A percentile compares a stretch with the other conserved stretches of the same genome.
These are phyloP conservation scores for Didymella lethalis DNA, from an alignment of 2,329 filamentous ascomycete genomes.

Conservation along the genomic window DNA sequence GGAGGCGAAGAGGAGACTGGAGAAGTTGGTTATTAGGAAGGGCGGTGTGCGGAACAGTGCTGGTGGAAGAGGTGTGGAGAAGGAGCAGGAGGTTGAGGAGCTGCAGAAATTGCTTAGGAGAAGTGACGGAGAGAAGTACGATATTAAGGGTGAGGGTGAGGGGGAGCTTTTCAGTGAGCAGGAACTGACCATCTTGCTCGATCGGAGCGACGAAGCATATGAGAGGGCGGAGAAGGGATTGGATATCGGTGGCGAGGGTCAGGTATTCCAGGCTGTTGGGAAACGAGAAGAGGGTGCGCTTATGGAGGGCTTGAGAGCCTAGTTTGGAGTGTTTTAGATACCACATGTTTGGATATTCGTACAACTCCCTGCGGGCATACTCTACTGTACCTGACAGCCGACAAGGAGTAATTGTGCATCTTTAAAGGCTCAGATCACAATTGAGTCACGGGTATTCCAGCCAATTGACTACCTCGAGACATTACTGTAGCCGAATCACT, in stretches of 20 bases:
- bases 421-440: too few species aligned
- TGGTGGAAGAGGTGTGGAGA: slow-evolving; percentile 56
- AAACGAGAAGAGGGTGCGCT: slow-evolving; percentile 68
- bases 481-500: too few species aligned
- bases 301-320: slow-evolving; percentile 58
- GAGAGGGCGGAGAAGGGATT: slow-evolving; percentile 78
- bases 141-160: slow-evolving; percentile 62
- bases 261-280: slow-evolving; percentile 77
- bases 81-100: slow-evolving; percentile 57
- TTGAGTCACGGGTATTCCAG: too few species aligned
- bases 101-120: slow-evolving; percentile 55
- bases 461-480: too few species aligned
- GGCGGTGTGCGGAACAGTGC: slow-evolving; percentile 69
- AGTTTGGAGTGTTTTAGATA: background rate
- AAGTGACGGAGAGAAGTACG: slow-evolving; percentile 75
- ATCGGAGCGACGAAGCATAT: slow-evolving; percentile 74
- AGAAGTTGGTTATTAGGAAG: slow-evolving; percentile 96
- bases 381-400: too few species aligned
- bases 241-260: slow-evolving; percentile 69
- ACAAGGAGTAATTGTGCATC: too few species aligned
- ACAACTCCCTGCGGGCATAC: too few species aligned
- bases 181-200: slow-evolving; percentile 80
- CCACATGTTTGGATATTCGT: too few species aligned
- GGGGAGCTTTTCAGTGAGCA: slow-evolving; percentile 74
- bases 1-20: slow-evolving; percentile 87